Base-by-base conservation (phyloP, 345 rosid species). In the Excoecaria cochinchinensis region DNA sequence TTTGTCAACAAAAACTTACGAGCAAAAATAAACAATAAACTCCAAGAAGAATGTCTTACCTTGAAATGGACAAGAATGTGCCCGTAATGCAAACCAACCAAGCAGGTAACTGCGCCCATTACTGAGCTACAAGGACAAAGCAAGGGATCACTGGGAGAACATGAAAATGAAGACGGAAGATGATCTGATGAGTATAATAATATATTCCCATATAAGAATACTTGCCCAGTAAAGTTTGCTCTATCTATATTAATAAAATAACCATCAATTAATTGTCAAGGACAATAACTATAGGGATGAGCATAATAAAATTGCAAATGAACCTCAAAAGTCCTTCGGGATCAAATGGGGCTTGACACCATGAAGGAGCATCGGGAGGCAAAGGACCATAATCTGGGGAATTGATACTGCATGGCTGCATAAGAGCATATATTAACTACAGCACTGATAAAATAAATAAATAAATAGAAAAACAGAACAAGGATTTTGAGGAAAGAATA, bases 291-390 rank as follows among this genome's bases (percentile, higher is more conserved):
- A 8, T 58, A 10, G 48, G 51, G 72, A 21, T 24, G 69, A 72
- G 64, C 38, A 69, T 55, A 8, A 72, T 73, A 38, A 46, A 78
- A 66, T 42, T 50, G 39, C 36, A 75, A 64, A 76, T 73, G 55
- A 74, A 91, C 97, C 98, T 92, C 81, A 94, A 68, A 40, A 94
- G 86, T 42, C 97, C 98, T 88, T 94, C 98, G 0, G 98, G 97
- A 77, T 94, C 97, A 75, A 92, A 94, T 40, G 98, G 98, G 74
- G 97, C 97, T 81, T 88, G 92, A 82, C 97, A 94, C 98, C 98
- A 94, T 73, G 94, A 79, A 73, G 98, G 97, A 68, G 98, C 96
- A 62, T 86, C 83, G 31, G 81, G 82, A 69, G 97, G 98, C 67
- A 88, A 72, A 3, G 97, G 90, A 42, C 98, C 97, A 68, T 84